phyloP scores from a whole-genome alignment of 1,284 basidiomycete genomes.

The Cystobasidium sp. region DNA sequence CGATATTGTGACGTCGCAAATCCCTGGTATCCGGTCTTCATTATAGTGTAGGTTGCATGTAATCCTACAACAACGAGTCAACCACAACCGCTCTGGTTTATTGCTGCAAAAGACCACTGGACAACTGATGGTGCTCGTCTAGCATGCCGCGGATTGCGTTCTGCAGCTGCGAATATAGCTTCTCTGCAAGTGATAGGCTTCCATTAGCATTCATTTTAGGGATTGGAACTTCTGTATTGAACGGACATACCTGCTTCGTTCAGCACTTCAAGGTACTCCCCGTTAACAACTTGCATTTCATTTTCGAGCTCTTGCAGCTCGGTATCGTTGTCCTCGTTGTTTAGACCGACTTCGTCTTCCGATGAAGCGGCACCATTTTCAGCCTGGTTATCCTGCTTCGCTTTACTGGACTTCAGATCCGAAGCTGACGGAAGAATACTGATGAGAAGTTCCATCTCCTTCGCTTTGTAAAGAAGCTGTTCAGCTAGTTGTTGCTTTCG shows the following conservation, averaged over 20 bases:
- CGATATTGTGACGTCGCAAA: too few relatives aligned
- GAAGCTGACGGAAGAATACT: slow-evolving; percentile 68
- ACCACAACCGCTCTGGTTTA: not conserved
- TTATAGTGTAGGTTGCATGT: too few relatives aligned
- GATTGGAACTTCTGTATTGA: not conserved
- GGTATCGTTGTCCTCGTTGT: slow-evolving; percentile 49
- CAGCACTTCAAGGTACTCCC: slow-evolving; percentile 71
- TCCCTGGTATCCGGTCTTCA: too few relatives aligned
- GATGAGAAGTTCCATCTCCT: slow-evolving; percentile 79
- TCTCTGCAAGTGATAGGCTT: slow-evolving; percentile 5
- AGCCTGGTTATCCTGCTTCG: slow-evolving; percentile 70
- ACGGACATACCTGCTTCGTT: slow-evolving; percentile 68
- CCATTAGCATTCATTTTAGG: not conserved
- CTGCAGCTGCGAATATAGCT: slow-evolving; percentile 18
- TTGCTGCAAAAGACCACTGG: slow-evolving; percentile 4
- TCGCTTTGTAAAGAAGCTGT: slow-evolving; percentile 78
- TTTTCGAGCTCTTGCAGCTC: slow-evolving; percentile 59
- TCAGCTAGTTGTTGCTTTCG: slow-evolving; percentile 77
- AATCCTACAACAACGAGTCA: too few relatives aligned
- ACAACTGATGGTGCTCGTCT: slow-evolving; percentile 38
- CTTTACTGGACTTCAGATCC: slow-evolving; percentile 68
- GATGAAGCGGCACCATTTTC: slow-evolving; percentile 43
- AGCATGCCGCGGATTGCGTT: slow-evolving; percentile 30
- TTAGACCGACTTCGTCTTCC: slow-evolving; percentile 1
- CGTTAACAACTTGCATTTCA: slow-evolving; percentile 71